Evolutionary conservation across 768 basidiomycete species (phyloP), one percentile per base, ranked within the genome.

Genomic region (Lentinula aciculospora): DNA sequence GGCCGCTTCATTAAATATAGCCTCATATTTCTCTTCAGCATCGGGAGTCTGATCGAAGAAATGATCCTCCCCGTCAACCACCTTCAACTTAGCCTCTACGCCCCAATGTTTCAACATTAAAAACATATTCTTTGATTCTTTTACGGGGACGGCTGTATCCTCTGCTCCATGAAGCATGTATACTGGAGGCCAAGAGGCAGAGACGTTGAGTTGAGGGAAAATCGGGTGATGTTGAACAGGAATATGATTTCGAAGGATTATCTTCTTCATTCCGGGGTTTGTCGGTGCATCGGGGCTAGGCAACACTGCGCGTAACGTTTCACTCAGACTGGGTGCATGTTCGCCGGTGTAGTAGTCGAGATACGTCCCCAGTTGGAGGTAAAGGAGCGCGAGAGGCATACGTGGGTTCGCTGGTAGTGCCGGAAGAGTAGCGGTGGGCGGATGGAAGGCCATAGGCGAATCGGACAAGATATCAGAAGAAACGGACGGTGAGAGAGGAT

Each of bases 131-230:
- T 65, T 64, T 4, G 81, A 81, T 58, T 83, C 80, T 3, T 60
- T 34, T 0, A 73, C 51, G 4, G 62, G 73, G 7, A 84, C 80
- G 0, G 77, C 77, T 0, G 77, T 72, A 63, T 84, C 82, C 1
- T 61, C 64, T 1, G 72, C 69, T 29, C 82, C 82, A 53, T 83
- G 82, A 15, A 81, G 58, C 25, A 82, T 64, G 56, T 79, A 66
- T 19, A 73, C 75, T 9, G 73, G 74, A 0, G 82, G 82, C 73
- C 81, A 81, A 13, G 65, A 59, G 1, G 64, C 21, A 1, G 66
- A 61, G 1, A 76, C 66, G 13, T 53, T 58, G 46, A 81, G 67
- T 57, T 82, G 78, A 9, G 82, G 81, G 58, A 83, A 81, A 12
- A 83, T 61, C 1, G 47, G 29, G 2, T 56, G 69, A 50, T 75